phyloP scores from a whole-genome alignment of 1,139 yeast genomes.

The Candida smagusa region DNA sequence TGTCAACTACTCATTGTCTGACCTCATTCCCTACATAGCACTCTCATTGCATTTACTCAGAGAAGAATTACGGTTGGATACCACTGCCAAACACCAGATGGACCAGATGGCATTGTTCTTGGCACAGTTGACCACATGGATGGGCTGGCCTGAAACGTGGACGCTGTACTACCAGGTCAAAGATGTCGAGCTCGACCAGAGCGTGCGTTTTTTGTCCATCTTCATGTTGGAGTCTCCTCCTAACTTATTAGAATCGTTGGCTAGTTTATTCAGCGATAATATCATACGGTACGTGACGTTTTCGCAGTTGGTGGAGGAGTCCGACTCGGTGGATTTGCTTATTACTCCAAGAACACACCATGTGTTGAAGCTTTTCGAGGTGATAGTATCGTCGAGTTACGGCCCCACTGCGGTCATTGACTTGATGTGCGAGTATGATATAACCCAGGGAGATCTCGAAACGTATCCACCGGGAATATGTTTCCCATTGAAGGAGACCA shows the following conservation, averaged over 20 bases:
- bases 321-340: slow-evolving; percentile 54
- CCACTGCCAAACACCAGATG: slow-evolving; percentile 37
- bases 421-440: slow-evolving; percentile 53
- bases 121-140: slow-evolving; percentile 61
- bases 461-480: slow-evolving; percentile 72
- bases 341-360: slow-evolving; percentile 65
- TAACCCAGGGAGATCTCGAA: slow-evolving; percentile 54
- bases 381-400: slow-evolving; percentile 53
- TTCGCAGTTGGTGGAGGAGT: slow-evolving; percentile 66
- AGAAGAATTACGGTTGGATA: slow-evolving; percentile 69
- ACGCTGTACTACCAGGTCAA: slow-evolving; percentile 48
- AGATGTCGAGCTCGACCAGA: slow-evolving; percentile 19
- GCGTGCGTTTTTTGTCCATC: slow-evolving; percentile 35
- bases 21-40: slow-evolving; percentile 59
- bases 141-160: slow-evolving; percentile 80
- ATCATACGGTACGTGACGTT: slow-evolving; percentile 60
- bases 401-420: slow-evolving; percentile 54
- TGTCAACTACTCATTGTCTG: slow-evolving; percentile 39
- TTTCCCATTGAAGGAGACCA: slow-evolving; percentile 61
- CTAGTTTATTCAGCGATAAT: slow-evolving; percentile 45
- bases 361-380: slow-evolving; percentile 58
- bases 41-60: slow-evolving; percentile 70
- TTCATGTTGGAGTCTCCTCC: slow-evolving; percentile 52
- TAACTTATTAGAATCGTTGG: slow-evolving; percentile 49
- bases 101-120: slow-evolving; percentile 49